These are phyloP conservation scores for Scheffersomyces parashehatae DNA, from an alignment of 1,139 yeast species.

Conservation along the genomic window DNA sequence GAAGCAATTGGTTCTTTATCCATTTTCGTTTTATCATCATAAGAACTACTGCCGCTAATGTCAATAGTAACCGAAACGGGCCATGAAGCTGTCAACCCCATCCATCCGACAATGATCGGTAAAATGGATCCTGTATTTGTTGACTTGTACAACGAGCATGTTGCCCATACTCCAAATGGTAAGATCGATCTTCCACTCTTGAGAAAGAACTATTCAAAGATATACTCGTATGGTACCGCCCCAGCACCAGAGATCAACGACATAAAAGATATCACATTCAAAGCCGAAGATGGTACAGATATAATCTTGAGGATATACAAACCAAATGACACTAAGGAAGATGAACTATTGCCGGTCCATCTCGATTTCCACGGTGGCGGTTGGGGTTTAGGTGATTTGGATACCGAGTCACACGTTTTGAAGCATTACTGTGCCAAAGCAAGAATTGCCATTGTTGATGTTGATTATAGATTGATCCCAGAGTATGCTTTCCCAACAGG, in stretches of 20 bases:
- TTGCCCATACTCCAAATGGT: constrained; percentile 22
- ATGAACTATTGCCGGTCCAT: constrained; percentile 21
- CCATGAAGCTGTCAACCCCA: constrained; percentile 22
- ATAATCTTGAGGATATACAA: constrained; percentile 19
- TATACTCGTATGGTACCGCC: constrained; percentile 19
- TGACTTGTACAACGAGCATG: constrained; percentile 18
- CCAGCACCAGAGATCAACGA: constrained; percentile 16
- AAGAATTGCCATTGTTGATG: constrained; percentile 27
- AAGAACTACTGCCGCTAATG: background rate
- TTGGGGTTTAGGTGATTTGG: constrained; percentile 29
- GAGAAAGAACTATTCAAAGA: constrained; percentile 19
- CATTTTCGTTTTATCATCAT: background rate
- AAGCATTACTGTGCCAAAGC: constrained; percentile 19
- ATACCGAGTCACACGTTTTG: constrained; percentile 19
- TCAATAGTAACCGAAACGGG: constrained; percentile 3
- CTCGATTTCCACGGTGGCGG: constrained; percentile 36
- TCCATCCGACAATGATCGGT: constrained; percentile 19
- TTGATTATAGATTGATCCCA: constrained; percentile 13
- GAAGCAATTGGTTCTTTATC: background rate
- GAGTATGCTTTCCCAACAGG: constrained; percentile 21
- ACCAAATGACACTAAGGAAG: constrained; percentile 15
- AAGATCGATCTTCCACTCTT: constrained; percentile 16
- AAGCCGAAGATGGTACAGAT: background rate
- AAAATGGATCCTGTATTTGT: constrained; percentile 23
- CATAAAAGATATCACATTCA: constrained; percentile 13